Evolutionary conservation across 805 yeast species (phyloP), one percentile per base, ranked within the genome.

Genomic region (Sugiyamaella americana): DNA sequence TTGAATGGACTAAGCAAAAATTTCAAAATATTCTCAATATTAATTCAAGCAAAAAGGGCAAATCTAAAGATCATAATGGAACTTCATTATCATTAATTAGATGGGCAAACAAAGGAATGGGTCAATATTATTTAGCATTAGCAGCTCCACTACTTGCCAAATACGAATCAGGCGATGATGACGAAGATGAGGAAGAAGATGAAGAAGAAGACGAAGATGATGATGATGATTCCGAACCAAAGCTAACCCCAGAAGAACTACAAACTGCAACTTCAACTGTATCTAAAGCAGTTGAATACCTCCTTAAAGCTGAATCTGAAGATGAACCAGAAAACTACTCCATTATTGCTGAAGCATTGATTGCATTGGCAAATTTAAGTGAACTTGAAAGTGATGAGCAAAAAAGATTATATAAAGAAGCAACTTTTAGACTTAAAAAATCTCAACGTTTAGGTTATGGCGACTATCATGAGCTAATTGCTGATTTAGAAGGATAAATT

Each of bases 301-400:
- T 88, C 46, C 64, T 70, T 46, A 65, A 69, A 46, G 82, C 88
- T 0, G 77, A 81, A 61, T 42, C 48, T 18, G 80, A 78, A 17
- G 85, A 81, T 40, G 87, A 83, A 36, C 94, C 95, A 0, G 82
- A 81, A 49, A 72, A 84, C 3, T 84, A 91, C 86, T 95, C 82
- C 10, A 76, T 79, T 58, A 73, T 84, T 40, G 96, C 96, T 1
- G 98, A 91, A 63, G 89, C 95, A 1, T 70, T 78, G 58, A 86
- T 91, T 30, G 77, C 84, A 13, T 67, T 85, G 54, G 96, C 89
- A 13, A 89, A 88, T 56, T 61, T 88, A 43, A 71, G 74, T 50
- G 85, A 81, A 5, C 67, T 76, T 21, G 87, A 82, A 22, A 72
- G 82, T 43, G 66, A 68, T 29, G 84, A 81, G 37, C 95, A 87